Evolutionary conservation across 1,284 basidiomycete species (phyloP).

Genomic region (Puccinia triticina): DNA sequence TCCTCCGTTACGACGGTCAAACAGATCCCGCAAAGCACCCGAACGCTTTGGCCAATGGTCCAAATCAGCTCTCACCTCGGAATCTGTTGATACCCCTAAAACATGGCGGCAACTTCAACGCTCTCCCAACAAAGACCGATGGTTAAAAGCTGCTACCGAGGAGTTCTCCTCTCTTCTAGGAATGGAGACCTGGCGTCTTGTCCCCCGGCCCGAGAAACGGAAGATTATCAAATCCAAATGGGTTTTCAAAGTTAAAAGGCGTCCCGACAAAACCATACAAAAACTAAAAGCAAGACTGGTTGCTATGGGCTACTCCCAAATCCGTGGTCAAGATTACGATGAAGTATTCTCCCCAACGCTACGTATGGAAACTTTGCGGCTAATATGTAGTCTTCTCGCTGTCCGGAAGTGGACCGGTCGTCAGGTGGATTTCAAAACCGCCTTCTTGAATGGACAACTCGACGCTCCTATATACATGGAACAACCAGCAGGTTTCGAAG

Average conservation of each 20-base stretch:
- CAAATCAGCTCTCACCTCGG: too few relatives aligned
- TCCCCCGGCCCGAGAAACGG: neutral
- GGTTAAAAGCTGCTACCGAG: too few relatives aligned
- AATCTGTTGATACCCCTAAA: too few relatives aligned
- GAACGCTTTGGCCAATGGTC: too few relatives aligned
- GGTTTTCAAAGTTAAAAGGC: neutral
- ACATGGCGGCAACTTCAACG: too few relatives aligned
- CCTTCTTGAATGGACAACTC: neutral
- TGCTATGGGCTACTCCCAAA: too few relatives aligned
- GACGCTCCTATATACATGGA: slow-evolving; percentile 1
- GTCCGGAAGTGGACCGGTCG: neutral
- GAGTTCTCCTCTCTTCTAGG: too few relatives aligned
- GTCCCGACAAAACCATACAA: neutral
- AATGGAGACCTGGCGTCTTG: too few relatives aligned
- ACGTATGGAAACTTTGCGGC: neutral
- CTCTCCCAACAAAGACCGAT: too few relatives aligned
- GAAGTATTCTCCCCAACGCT: slow-evolving; percentile 1
- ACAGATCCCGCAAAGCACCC: too few relatives aligned
- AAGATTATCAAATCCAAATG: neutral
- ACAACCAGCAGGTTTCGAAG: neutral
- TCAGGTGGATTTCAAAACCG: neutral
- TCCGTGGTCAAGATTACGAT: neutral
- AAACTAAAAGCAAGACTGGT: neutral
- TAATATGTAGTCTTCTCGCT: neutral
- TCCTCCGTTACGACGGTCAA: too few relatives aligned